Evolutionary conservation across 139 green algal species (phyloP).

Genomic region (Chlorella ohadii): DNA sequence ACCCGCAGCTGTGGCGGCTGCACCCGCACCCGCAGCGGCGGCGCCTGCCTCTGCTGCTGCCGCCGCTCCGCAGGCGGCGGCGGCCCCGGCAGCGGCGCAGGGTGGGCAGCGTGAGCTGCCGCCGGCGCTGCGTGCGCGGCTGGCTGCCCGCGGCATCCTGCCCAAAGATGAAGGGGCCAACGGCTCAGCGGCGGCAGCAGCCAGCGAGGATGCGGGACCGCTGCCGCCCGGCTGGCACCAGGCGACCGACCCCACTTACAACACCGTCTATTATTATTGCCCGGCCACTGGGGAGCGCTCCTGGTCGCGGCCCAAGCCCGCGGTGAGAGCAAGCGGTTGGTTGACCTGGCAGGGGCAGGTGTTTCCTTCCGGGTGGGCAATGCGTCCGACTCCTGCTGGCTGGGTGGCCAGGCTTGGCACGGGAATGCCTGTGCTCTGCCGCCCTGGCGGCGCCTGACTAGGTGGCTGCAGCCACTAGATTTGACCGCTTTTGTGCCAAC

Average conservation of each 20-base stretch:
- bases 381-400: too few species aligned
- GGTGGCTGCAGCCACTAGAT: too few species aligned
- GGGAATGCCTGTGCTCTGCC: too few species aligned
- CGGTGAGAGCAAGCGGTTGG: slow-evolving; percentile 14
- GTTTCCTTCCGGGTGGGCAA: too few species aligned
- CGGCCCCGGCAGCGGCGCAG: slow-evolving; percentile 8
- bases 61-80: background rate
- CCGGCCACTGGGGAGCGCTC: slow-evolving; percentile 66
- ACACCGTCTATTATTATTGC: slow-evolving; percentile 73
- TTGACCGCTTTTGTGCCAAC: too few species aligned
- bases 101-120: slow-evolving; percentile 59
- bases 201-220: slow-evolving; percentile 31
- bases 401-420: too few species aligned
- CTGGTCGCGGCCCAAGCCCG: slow-evolving; percentile 63
- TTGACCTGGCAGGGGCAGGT: too few species aligned
- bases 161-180: background rate
- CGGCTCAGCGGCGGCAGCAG: background rate
- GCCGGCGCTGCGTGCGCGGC: slow-evolving; percentile 58
- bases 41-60: background rate
- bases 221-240: slow-evolving; percentile 75
- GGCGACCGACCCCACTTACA: slow-evolving; percentile 71
- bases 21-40: background rate
- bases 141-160: slow-evolving; percentile 69
- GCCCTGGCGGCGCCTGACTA: too few species aligned
- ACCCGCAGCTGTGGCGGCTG: background rate